These are phyloP conservation scores for Incumbomyces delicatus DNA, from an alignment of 2,329 filamentous ascomycete species.

Conservation along the genomic window DNA sequence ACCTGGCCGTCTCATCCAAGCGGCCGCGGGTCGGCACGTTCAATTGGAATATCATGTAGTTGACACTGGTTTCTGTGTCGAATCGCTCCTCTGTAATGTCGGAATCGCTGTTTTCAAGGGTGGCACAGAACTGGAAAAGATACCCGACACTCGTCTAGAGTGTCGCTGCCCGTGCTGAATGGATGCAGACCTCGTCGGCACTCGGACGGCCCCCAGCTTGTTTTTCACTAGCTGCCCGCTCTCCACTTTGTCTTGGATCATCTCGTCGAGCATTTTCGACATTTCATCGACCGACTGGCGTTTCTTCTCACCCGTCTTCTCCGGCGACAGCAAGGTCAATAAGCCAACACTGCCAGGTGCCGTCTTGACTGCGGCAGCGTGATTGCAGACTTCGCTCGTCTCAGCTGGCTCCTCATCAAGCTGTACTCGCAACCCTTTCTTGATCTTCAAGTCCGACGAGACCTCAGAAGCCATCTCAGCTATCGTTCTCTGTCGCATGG, in stretches of 20 bases:
- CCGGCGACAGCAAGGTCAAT: conserved; percentile 25
- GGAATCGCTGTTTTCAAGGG: conserved; percentile 22
- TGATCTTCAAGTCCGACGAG: conserved; percentile 25
- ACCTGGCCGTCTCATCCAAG: neutral
- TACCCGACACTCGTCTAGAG: conserved; percentile 16
- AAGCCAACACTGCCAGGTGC: conserved; percentile 14
- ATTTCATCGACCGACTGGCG: conserved; percentile 77
- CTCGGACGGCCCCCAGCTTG: conserved; percentile 55
- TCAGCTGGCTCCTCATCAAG: neutral
- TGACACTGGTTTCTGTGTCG: conserved; percentile 12
- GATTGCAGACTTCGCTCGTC: neutral
- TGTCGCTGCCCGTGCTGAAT: conserved; percentile 28
- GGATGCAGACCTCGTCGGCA: conserved; percentile 29
- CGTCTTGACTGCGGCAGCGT: neutral
- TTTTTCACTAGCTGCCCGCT: conserved; percentile 61
- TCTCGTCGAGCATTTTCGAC: conserved; percentile 87
- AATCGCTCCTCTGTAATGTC: conserved; percentile 17
- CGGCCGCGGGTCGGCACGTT: no score
- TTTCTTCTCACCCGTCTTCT: conserved; percentile 39
- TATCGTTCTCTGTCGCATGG: conserved; percentile 73
- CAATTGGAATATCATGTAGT: conserved; percentile 10
- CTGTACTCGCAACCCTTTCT: conserved; percentile 13
- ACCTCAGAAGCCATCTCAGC: conserved; percentile 50
- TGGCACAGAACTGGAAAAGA: conserved; percentile 10
- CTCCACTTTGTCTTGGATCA: conserved; percentile 85